Conservation (phyloP, 2,329 filamentous ascomycete genomes). For the Neonectria coccinea region DNA sequence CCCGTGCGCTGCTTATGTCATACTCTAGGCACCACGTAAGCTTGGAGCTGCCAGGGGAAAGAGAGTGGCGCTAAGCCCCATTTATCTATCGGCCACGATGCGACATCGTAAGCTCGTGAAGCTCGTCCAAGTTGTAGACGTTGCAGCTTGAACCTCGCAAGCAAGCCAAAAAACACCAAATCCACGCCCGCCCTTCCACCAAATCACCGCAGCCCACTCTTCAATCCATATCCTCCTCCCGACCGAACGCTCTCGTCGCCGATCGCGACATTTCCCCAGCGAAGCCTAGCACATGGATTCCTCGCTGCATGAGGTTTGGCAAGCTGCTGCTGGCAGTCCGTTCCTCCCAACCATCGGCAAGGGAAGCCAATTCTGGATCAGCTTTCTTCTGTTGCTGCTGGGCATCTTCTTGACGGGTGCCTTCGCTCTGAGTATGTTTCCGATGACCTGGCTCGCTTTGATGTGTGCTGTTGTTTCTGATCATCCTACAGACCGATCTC, state of each 20-base stretch:
- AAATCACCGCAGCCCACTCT: constrained; percentile 15
- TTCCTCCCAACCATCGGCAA: constrained; percentile 86
- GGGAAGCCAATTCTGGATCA: constrained; percentile 84
- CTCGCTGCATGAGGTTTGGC: constrained; percentile 90
- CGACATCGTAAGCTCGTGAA: constrained; percentile 47
- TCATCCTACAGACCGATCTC: constrained; percentile 76
- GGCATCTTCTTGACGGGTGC: constrained; percentile 80
- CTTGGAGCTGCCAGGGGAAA: constrained; percentile 6
- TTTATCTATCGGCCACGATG: constrained; percentile 51
- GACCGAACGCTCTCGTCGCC: constrained; percentile 1
- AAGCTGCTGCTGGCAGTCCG: constrained; percentile 87
- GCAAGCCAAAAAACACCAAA: constrained; percentile 18
- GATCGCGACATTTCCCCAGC: neutral
- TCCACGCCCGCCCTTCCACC: constrained; percentile 6
- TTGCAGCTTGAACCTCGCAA: constrained; percentile 37
- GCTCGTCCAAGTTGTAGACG: constrained; percentile 38
- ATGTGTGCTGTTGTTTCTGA: constrained; percentile 36
- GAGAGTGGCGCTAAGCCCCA: constrained; percentile 46
- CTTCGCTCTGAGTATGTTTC: constrained; percentile 83
- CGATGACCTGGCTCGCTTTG: neutral
- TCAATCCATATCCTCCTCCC: neutral
- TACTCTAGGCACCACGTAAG: constrained; percentile 11
- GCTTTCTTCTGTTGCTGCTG: constrained; percentile 78
- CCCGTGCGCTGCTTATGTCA: constrained; percentile 50
- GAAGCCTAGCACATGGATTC: constrained; percentile 72